These are phyloP conservation scores for Neobulgaria alba DNA, from an alignment of 2,329 filamentous ascomycete species.

Conservation along the genomic window DNA sequence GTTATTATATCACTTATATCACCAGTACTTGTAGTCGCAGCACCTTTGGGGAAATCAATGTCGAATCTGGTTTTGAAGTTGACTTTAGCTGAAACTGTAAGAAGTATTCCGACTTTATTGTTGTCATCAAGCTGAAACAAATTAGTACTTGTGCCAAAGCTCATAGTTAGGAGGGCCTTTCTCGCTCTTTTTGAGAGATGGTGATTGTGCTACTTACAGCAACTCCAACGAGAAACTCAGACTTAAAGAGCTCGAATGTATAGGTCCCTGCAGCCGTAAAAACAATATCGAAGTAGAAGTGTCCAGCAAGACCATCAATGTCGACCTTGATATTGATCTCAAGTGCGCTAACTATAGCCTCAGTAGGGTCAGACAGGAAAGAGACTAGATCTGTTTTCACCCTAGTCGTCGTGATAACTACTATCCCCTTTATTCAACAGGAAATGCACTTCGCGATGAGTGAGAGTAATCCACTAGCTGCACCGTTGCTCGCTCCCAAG, in stretches of 20 bases:
- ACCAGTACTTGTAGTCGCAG: too few species aligned
- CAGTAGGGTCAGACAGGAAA: constrained; percentile 1
- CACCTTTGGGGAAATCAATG: too few species aligned
- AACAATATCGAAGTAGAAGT: constrained; percentile 12
- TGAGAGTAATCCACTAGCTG: background rate
- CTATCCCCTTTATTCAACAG: constrained; percentile 4
- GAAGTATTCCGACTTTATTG: too few species aligned
- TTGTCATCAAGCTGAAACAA: too few species aligned
- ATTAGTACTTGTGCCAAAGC: too few species aligned
- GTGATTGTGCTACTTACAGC: too few species aligned
- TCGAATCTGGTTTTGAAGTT: too few species aligned
- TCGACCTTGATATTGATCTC: constrained; percentile 6
- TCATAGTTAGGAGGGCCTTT: too few species aligned
- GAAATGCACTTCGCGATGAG: background rate
- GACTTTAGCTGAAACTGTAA: too few species aligned
- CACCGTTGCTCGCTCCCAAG: background rate
- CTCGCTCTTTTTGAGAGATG: too few species aligned
- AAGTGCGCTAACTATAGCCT: constrained; percentile 6
- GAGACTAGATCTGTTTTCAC: background rate
- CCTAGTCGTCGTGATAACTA: constrained; percentile 1
- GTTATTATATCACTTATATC: too few species aligned
- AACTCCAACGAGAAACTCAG: constrained; percentile 4
- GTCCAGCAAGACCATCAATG: constrained; percentile 7
- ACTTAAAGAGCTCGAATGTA: constrained; percentile 6
- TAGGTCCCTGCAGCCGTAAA: constrained; percentile 9